These are phyloP conservation scores for Ustulina deusta DNA, from an alignment of 2,329 filamentous ascomycete genomes.

Conservation along the genomic window DNA sequence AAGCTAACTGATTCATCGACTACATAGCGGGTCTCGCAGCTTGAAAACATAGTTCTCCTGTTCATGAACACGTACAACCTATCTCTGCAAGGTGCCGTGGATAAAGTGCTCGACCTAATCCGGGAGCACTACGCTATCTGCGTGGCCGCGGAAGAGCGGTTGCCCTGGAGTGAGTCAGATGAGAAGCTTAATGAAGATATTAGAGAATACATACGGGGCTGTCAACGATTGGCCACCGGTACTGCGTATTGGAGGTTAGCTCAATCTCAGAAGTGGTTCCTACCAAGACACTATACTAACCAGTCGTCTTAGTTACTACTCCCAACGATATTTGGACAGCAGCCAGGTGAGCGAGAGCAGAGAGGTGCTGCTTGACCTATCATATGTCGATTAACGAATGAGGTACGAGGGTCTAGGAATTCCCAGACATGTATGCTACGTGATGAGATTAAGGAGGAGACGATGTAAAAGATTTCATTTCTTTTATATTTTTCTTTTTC, in stretches of 20 bases:
- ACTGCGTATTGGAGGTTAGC: conserved; percentile 49
- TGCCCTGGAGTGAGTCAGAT: conserved; percentile 49
- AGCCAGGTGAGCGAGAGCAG: conserved; percentile 44
- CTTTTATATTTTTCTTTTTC: background rate
- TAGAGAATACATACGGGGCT: conserved; percentile 46
- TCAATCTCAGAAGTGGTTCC: background rate
- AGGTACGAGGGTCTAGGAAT: background rate
- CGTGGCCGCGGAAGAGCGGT: conserved; percentile 45
- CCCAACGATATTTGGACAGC: conserved; percentile 46
- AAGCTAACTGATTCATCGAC: conserved; percentile 13
- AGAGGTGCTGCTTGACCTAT: conserved; percentile 46
- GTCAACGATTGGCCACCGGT: conserved; percentile 47
- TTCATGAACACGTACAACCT: conserved; percentile 48
- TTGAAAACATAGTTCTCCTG: conserved; percentile 48
- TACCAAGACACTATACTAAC: conserved; percentile 23
- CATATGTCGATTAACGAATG: conserved; percentile 36
- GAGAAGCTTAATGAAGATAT: conserved; percentile 47
- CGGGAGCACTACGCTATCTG: conserved; percentile 48
- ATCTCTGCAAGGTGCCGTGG: conserved; percentile 41
- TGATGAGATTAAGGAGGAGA: background rate
- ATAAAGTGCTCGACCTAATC: conserved; percentile 46
- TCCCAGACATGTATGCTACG: background rate
- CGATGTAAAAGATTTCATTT: background rate
- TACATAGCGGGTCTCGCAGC: conserved; percentile 46
- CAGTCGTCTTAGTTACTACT: conserved; percentile 45